phyloP scores from a whole-genome alignment of 192 early-diverging fungal species.

The Mortierella alpina region DNA sequence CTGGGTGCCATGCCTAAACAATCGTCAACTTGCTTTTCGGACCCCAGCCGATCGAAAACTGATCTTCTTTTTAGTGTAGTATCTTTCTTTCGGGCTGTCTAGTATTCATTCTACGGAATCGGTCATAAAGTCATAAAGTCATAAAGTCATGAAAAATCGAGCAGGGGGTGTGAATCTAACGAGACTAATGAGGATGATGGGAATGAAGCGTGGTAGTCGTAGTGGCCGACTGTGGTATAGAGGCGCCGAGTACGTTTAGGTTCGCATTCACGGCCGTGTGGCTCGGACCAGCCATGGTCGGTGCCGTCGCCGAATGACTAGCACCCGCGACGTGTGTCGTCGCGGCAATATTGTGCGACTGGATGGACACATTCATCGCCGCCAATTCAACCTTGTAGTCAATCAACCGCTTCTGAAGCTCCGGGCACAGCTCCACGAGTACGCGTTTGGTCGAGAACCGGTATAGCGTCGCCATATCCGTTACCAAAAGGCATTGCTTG shows the following conservation, averaged over 20 bases:
- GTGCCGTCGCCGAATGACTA: background rate
- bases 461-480: conserved; percentile 61
- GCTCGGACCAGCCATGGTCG: background rate
- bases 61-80: no score
- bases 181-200: background rate
- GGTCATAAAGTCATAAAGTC: no score
- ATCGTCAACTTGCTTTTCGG: no score
- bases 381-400: conserved; percentile 54
- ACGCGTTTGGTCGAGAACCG: conserved; percentile 58
- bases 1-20: no score
- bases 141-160: no score
- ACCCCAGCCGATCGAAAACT: no score
- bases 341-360: conserved; percentile 37
- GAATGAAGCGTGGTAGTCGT: conserved; percentile 19
- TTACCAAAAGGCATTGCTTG: conserved; percentile 60
- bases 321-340: background rate
- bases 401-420: conserved; percentile 52
- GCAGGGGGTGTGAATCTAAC: no score
- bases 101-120: no score
- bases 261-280: background rate
- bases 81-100: no score
- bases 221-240: conserved; percentile 24
- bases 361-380: conserved; percentile 58
- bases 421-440: conserved; percentile 58
- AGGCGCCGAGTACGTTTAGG: background rate